Conservation (phyloP, 2,329 filamentous ascomycete genomes). For the Macroventuria anomochaeta region DNA sequence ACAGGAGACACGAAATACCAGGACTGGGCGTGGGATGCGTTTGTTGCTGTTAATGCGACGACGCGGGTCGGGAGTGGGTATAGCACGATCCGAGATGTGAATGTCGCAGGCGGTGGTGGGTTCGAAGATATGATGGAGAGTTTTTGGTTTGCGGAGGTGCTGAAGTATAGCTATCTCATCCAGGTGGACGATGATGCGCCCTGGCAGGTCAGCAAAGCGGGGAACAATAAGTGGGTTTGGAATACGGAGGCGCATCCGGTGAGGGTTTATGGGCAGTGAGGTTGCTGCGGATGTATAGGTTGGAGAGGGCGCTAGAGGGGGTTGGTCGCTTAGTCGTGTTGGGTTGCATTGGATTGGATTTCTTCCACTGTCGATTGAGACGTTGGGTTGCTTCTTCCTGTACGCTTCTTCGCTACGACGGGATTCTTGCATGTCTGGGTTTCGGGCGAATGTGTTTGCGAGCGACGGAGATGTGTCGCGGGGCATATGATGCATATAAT, state of each 20-base stretch:
- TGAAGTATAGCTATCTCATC: slow-evolving; percentile 84
- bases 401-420: neutral
- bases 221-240: slow-evolving; percentile 63
- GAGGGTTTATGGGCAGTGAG: slow-evolving; percentile 45
- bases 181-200: slow-evolving; percentile 64
- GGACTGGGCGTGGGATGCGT: slow-evolving; percentile 84
- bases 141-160: slow-evolving; percentile 85
- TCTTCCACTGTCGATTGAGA: neutral
- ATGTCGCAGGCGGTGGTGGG: slow-evolving; percentile 64
- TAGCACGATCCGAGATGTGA: slow-evolving; percentile 70
- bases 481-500: slow-evolving; percentile 27
- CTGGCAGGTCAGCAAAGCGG: slow-evolving; percentile 62
- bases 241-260: slow-evolving; percentile 72
- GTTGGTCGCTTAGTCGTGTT: neutral
- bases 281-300: neutral
- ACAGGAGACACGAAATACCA: slow-evolving; percentile 79
- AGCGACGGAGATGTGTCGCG: slow-evolving; percentile 2
- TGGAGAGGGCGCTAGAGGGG: neutral
- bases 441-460: neutral
- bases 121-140: slow-evolving; percentile 79
- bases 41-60: slow-evolving; percentile 69
- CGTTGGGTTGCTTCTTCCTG: too few species aligned
- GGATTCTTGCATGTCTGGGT: neutral
- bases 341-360: neutral
- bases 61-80: slow-evolving; percentile 71